Evolutionary conservation across 2,329 filamentous ascomycete species (phyloP).

Genomic region (Pseudopyrenochaeta lycopersici): DNA sequence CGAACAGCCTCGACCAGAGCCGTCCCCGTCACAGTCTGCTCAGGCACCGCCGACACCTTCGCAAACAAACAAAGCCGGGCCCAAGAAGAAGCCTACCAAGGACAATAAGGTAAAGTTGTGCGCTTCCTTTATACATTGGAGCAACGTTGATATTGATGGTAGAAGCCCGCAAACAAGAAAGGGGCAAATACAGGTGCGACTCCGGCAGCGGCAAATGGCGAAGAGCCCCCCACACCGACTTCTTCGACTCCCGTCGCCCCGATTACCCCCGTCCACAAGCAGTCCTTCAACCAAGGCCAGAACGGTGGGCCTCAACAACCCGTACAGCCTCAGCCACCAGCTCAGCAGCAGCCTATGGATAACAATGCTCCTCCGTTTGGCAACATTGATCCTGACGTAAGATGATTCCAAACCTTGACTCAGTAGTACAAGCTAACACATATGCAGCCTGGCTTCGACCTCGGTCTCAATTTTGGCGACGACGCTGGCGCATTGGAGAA

Average conservation of each 20-base stretch:
- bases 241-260: conserved; percentile 59
- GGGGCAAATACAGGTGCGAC: conserved; percentile 50
- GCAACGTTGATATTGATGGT: conserved; percentile 47
- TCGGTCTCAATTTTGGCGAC: conserved; percentile 58
- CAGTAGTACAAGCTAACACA: conserved; percentile 35
- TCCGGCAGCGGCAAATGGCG: conserved; percentile 53
- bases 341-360: conserved; percentile 47
- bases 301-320: conserved; percentile 45
- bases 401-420: conserved; percentile 4
- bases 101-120: conserved; percentile 72
- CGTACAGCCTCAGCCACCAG: conserved; percentile 44
- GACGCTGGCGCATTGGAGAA: conserved; percentile 69
- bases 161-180: conserved; percentile 53
- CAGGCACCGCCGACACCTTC: conserved; percentile 78
- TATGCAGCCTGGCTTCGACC: conserved; percentile 45
- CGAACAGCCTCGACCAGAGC: conserved; percentile 54
- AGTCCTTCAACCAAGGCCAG: conserved; percentile 47
- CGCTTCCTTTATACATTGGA: conserved; percentile 23
- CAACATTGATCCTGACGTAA: conserved; percentile 49
- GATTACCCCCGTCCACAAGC: conserved; percentile 55
- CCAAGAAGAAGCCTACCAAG: conserved; percentile 78
- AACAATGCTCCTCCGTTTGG: conserved; percentile 50
- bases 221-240: conserved; percentile 59
- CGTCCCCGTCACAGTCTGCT: conserved; percentile 57
- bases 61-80: conserved; percentile 75